Evolutionary conservation across 1,284 basidiomycete genomes (phyloP), one percentile per base, ranked within the genome.

Genomic region (Xerocomus amazonicus): DNA sequence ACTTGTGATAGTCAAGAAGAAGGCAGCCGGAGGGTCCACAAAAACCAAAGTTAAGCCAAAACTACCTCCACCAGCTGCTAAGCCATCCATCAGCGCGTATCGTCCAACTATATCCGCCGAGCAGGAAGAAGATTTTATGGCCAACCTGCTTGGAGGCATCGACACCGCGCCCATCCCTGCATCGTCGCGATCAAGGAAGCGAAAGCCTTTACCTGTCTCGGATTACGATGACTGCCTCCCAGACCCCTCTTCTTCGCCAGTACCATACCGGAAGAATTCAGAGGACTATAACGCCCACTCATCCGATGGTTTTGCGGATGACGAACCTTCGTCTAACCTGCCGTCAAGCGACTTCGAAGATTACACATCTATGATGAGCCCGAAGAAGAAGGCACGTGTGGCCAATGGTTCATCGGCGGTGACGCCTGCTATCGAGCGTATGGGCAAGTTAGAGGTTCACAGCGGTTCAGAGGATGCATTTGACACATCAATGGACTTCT

Each of bases 41-140:
- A 74, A 73, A 57, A 58, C 66, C 23, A 70, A 65, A 49, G 68
- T 62, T 14, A 79, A 76, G 53, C 58, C 73, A 3, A 80, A 75
- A 59, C 70, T 67, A 39, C 76, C 80, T 32, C 80, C 79, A 1
- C 77, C 81, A 3, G 59, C 66, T 13, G 71, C 76, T 4, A 70
- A 76, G 6, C 77, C 86, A 1, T 78, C 85, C 5, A 84, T 90
- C 53, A 83, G 73, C 62, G 84, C 83, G 29, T 95, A 95, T 64
- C 80, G 90, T 16, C 87, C 88, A 1, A 75, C 75, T 1, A 79
- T 86, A 9, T 84, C 87, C 4, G 82, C 76, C 9, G 84, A 84
- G 46, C 82, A 92, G 60, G 94, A 95, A 65, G 76, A 81, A 37
- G 90, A 93, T 60, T 92, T 97, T 58, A 88, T 97, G 89, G 79